Conservation (phyloP, 345 rosid species). For the Leavenworthia alabamica region DNA sequence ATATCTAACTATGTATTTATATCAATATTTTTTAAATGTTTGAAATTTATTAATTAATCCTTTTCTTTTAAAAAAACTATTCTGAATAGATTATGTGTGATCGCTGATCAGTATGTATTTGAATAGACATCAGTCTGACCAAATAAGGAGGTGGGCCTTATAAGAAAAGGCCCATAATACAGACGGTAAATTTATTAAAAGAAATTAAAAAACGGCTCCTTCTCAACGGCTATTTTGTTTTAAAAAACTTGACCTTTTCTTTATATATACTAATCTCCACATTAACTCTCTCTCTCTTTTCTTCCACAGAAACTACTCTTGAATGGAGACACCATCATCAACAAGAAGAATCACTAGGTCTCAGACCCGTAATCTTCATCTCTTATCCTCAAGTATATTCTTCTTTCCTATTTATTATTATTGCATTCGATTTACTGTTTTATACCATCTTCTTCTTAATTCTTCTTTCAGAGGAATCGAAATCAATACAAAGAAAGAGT, state of each 20-base stretch:
- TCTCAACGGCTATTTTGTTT: slow-evolving; percentile 28
- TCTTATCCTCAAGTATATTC: slow-evolving; percentile 12
- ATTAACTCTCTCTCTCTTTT: neutral
- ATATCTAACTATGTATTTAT: too few species aligned
- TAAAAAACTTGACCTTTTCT: neutral
- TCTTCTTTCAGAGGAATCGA: slow-evolving; percentile 11
- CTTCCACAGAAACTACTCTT: neutral
- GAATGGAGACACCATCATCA: slow-evolving; percentile 29
- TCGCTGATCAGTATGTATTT: too few species aligned
- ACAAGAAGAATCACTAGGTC: slow-evolving; percentile 31
- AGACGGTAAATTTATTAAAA: neutral
- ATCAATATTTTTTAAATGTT: too few species aligned
- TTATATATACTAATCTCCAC: neutral
- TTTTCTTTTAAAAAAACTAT: too few species aligned
- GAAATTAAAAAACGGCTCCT: slow-evolving; percentile 13
- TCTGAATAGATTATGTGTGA: too few species aligned
- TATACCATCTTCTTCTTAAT: neutral
- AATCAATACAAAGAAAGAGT: neutral
- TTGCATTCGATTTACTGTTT: too few species aligned
- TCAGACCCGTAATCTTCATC: slow-evolving; percentile 17
- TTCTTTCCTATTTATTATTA: neutral
- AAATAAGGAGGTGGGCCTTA: neutral
- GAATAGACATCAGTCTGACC: too few species aligned
- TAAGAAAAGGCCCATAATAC: neutral
- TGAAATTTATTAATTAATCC: too few species aligned